phyloP scores from a whole-genome alignment of 352 stramenopile genomes.

The Pythium graminicola region DNA sequence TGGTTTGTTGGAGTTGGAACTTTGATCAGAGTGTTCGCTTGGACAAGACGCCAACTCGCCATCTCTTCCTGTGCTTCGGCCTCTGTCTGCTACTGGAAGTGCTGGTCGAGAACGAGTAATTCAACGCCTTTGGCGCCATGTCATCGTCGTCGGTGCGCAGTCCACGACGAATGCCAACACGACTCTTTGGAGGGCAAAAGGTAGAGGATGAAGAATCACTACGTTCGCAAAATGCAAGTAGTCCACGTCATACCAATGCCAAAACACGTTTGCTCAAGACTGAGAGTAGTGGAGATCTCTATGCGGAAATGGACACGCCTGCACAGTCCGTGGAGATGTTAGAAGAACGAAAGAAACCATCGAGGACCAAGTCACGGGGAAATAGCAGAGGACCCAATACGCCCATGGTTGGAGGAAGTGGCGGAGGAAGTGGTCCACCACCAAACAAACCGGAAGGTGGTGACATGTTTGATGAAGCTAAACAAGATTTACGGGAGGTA shows the following conservation, averaged over 20 bases:
- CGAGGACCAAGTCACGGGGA: neutral
- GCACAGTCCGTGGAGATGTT: constrained; percentile 18
- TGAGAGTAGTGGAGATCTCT: constrained; percentile 21
- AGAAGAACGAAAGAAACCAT: constrained; percentile 12
- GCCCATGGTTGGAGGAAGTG: neutral
- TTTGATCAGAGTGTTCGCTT: too few relatives aligned
- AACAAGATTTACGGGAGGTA: constrained; percentile 43
- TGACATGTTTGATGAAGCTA: constrained; percentile 17
- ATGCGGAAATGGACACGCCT: constrained; percentile 28
- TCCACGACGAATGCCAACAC: constrained; percentile 25
- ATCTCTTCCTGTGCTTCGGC: neutral
- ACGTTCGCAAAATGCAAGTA: constrained; percentile 21
- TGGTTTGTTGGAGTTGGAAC: too few relatives aligned
- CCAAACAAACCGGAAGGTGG: constrained; percentile 7
- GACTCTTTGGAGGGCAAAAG: constrained; percentile 43
- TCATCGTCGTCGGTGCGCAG: constrained; percentile 12
- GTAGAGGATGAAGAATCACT: constrained; percentile 49
- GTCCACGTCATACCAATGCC: constrained; percentile 24
- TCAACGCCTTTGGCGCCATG: too few relatives aligned
- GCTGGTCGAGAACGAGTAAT: neutral
- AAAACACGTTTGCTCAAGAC: constrained; percentile 19
- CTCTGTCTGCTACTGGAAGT: neutral
- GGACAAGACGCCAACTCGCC: too few relatives aligned
- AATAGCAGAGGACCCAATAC: constrained; percentile 14
- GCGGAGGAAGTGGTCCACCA: neutral